Percentiles rank a stretch among this genome's conserved stretches.
These are phyloP conservation scores for Thymus mandschuricus DNA, from an alignment of 257 asterid genomes.

Conservation along the genomic window DNA sequence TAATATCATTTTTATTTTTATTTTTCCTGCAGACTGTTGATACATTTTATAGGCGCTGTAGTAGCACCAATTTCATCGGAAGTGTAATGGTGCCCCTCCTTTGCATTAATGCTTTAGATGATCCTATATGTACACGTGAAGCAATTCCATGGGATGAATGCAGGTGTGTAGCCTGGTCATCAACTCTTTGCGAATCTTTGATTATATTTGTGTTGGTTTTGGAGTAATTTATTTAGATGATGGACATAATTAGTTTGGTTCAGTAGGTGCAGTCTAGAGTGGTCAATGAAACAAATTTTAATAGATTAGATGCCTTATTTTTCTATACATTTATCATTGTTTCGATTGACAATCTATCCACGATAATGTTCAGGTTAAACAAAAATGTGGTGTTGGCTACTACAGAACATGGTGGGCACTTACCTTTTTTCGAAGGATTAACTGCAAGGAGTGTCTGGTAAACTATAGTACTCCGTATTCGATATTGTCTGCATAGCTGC, in stretches of 20 bases:
- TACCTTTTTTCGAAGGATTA: constrained; percentile 82
- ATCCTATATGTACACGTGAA: constrained; percentile 91
- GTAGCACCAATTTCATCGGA: constrained; percentile 73
- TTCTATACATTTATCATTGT: neutral
- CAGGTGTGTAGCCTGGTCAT: constrained; percentile 36
- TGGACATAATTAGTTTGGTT: neutral
- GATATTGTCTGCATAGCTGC: neutral
- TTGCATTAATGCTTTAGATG: constrained; percentile 83
- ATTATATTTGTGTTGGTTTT: neutral
- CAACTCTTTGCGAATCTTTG: neutral
- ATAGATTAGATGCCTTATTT: neutral
- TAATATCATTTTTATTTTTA: too few relatives aligned
- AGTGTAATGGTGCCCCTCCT: constrained; percentile 83
- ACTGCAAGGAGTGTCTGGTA: constrained; percentile 74
- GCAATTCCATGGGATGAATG: constrained; percentile 97
- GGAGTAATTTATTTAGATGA: neutral
- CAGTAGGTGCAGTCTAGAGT: too few relatives aligned
- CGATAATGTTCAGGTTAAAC: constrained; percentile 57
- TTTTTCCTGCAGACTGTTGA: constrained; percentile 71
- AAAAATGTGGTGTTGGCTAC: constrained; percentile 72
- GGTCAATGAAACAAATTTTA: neutral
- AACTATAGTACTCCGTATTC: neutral
- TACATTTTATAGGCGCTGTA: constrained; percentile 78
- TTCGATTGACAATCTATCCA: constrained; percentile 1
- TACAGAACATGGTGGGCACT: constrained; percentile 85